phyloP scores from a whole-genome alignment of 805 yeast genomes.

The Myxozyma udenii region DNA sequence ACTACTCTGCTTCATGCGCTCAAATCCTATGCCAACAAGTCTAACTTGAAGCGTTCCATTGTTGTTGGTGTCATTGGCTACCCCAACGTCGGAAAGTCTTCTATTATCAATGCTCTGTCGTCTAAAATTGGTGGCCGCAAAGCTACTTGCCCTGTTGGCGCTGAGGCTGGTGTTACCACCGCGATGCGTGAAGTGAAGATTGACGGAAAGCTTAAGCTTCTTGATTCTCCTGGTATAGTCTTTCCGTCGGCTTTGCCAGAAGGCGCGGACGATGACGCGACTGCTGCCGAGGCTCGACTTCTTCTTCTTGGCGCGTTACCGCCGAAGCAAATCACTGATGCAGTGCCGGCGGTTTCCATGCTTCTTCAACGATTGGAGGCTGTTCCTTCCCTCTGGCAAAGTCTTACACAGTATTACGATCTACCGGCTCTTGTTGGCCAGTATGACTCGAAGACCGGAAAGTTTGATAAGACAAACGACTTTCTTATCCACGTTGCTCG shows the following conservation, averaged over 20 bases:
- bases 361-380: slow-evolving; percentile 73
- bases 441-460: slow-evolving; percentile 46
- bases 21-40: slow-evolving; percentile 78
- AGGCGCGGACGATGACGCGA: slow-evolving; percentile 34
- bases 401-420: slow-evolving; percentile 67
- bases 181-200: slow-evolving; percentile 86
- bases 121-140: slow-evolving; percentile 59
- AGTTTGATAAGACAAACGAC: slow-evolving; percentile 77
- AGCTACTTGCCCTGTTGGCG: slow-evolving; percentile 92
- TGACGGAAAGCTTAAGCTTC: slow-evolving; percentile 80
- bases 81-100: slow-evolving; percentile 90
- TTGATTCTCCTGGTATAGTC: slow-evolving; percentile 97
- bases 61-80: slow-evolving; percentile 95
- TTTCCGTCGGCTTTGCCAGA: slow-evolving; percentile 55
- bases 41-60: slow-evolving; percentile 82
- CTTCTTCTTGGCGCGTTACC: slow-evolving; percentile 87
- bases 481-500: slow-evolving; percentile 91
- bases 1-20: slow-evolving; percentile 70
- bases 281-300: slow-evolving; percentile 77
- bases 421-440: slow-evolving; percentile 68
- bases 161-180: slow-evolving; percentile 96
- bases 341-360: slow-evolving; percentile 73
- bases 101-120: slow-evolving; percentile 79
- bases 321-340: slow-evolving; percentile 79
- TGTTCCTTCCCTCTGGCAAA: slow-evolving; percentile 61